phyloP scores from a whole-genome alignment of 192 early-diverging fungal species.

The Coemansia sp. region DNA sequence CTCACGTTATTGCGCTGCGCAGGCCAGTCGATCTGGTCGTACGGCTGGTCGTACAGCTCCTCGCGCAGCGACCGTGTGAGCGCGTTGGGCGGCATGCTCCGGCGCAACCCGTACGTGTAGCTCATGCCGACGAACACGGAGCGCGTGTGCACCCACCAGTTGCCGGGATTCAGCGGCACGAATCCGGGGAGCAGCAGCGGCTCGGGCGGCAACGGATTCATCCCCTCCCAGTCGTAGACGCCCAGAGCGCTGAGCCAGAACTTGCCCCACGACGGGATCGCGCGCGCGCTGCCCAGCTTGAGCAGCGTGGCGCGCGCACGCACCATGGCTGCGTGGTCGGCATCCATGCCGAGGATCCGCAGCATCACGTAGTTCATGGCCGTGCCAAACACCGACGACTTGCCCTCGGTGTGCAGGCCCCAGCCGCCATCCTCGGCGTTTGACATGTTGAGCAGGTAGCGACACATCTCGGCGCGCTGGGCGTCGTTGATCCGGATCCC shows the following conservation, averaged over 20 bases:
- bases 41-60: conserved; percentile 88
- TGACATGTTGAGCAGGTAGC: conserved; percentile 84
- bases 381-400: conserved; percentile 95
- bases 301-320: conserved; percentile 83
- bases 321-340: conserved; percentile 84
- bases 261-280: conserved; percentile 95
- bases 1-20: conserved; percentile 80
- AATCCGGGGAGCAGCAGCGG: conserved; percentile 80
- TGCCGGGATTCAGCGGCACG: conserved; percentile 82
- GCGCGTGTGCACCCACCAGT: conserved; percentile 95
- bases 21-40: conserved; percentile 82
- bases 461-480: conserved; percentile 74
- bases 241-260: conserved; percentile 93
- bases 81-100: conserved; percentile 60
- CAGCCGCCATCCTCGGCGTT: conserved; percentile 88
- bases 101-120: conserved; percentile 79
- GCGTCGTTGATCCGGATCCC: conserved; percentile 64
- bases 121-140: conserved; percentile 95
- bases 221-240: conserved; percentile 94
- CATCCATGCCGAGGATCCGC: conserved; percentile 80
- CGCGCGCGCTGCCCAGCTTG: conserved; percentile 79
- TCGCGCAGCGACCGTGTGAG: conserved; percentile 79
- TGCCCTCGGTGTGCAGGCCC: conserved; percentile 95
- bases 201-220: conserved; percentile 95
- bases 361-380: conserved; percentile 91